Percentiles rank a stretch among this genome's conserved stretches.
phyloP scores from a whole-genome alignment of 2,329 filamentous ascomycete genomes.

The Ophiostoma himal-ulmi region DNA sequence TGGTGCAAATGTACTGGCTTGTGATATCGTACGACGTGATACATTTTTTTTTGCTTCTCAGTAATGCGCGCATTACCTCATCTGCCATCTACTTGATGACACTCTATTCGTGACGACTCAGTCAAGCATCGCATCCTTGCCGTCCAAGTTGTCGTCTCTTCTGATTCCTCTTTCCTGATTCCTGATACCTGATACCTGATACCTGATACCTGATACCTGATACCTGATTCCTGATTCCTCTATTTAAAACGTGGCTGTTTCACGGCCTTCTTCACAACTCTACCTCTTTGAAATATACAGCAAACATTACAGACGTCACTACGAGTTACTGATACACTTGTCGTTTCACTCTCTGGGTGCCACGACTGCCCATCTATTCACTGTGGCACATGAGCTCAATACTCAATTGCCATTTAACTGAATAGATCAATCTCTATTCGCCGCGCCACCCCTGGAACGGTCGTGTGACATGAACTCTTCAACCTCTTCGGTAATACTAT shows the following conservation, averaged over 20 bases:
- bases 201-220: too few species aligned
- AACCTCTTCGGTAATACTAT: neutral
- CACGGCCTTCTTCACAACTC: neutral
- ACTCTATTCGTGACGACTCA: neutral
- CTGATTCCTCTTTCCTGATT: neutral
- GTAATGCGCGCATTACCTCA: neutral
- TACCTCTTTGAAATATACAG: neutral
- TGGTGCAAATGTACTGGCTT: neutral
- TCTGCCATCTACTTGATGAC: neutral
- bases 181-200: too few species aligned
- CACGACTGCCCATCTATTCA: neutral
- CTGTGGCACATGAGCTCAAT: neutral
- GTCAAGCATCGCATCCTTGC: neutral
- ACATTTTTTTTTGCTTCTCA: neutral
- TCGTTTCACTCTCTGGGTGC: neutral
- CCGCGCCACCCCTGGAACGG: neutral
- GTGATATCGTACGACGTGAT: neutral
- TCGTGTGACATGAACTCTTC: neutral
- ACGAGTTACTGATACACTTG: neutral
- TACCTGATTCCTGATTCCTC: too few species aligned
- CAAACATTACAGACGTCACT: neutral
- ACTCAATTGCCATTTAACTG: neutral
- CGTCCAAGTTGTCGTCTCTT: neutral
- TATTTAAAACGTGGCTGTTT: neutral
- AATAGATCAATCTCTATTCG: neutral